A percentile compares a stretch with the other conserved stretches of the same genome.
Conservation (phyloP, 2,329 filamentous ascomycete genomes). For the Diaporthe velutina region DNA sequence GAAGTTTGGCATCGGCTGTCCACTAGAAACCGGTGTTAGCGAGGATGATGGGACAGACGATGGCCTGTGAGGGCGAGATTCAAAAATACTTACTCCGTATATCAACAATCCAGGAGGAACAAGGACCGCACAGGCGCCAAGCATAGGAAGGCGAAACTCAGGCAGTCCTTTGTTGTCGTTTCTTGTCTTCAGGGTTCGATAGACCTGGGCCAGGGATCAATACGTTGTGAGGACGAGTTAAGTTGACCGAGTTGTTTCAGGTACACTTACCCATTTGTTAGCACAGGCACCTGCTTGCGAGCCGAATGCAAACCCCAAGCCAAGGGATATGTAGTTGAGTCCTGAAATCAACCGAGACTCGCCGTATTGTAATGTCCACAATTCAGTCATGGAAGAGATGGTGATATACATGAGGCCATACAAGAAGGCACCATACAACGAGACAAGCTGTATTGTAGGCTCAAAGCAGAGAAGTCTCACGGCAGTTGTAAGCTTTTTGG, state of each 20-base stretch:
- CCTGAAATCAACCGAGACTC: background rate
- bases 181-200: background rate
- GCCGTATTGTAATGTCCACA: background rate
- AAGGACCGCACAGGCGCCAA: background rate
- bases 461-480: constrained; percentile 13
- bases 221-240: too few species aligned
- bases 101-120: background rate
- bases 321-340: constrained; percentile 15
- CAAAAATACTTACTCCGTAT: background rate
- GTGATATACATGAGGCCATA: constrained; percentile 27
- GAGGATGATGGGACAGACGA: rapidly evolving
- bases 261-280: background rate
- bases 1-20: constrained; percentile 5
- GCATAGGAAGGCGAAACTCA: constrained; percentile 8
- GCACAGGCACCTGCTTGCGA: constrained; percentile 4
- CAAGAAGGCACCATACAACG: background rate
- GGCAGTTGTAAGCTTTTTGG: background rate
- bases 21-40: background rate
- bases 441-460: constrained; percentile 20
- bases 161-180: constrained; percentile 8
- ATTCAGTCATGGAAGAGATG: constrained; percentile 22
- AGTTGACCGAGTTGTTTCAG: too few species aligned
- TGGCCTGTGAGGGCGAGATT: too few species aligned
- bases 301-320: constrained; percentile 11
- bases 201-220: background rate